Base-by-base conservation (phyloP, 441 rosid species). In the Populus hybrid region DNA sequence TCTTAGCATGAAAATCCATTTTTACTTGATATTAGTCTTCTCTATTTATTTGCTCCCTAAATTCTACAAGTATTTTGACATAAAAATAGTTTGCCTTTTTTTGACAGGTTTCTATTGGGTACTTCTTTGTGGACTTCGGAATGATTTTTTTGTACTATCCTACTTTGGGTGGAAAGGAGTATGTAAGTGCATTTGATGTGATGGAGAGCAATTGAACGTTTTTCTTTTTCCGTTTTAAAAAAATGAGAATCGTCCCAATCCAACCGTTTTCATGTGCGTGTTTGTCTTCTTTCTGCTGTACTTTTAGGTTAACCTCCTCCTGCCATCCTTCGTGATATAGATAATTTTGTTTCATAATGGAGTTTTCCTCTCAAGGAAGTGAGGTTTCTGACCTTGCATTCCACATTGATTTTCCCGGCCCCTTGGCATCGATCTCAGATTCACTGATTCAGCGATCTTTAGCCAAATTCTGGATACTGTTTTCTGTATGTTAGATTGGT, bases 131-230 rank as follows among this genome's bases (percentile, higher is more conserved):
- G 12, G 90, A 87, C 71, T 79, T 87, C 35, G 87, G 81, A 34
- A 87, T 87, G 90, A 87, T 87, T 38, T 73, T 84, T 67, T 85
- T 88, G 90, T 84, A 73, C 76, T 87, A 84, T 80, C 90, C 88
- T 61, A 74, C 82, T 72, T 79, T 87, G 65, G 90, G 90, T 36
- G 90, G 90, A 64, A 35, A 81, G 82, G 90, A 87, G 77, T 87
- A 84, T 82, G 90, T 85, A 75, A 87, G 90, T 82, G 64, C 8
- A 63, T 21, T 66, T 36, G 23, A 72, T n/a, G 35, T 9, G 7
- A 50, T 30, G 66, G 10, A 64, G 21, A 36, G 24, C 28, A 26
- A 7, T 30, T 14, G 71, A 65, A 42, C 38, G 24, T 61, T 67
- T 74, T 74, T 7, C 10, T 5, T 61, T 57, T 18, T 28, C 23